Conservation (phyloP, 495 filamentous ascomycete genomes). For the Cairneyella variabilis region DNA sequence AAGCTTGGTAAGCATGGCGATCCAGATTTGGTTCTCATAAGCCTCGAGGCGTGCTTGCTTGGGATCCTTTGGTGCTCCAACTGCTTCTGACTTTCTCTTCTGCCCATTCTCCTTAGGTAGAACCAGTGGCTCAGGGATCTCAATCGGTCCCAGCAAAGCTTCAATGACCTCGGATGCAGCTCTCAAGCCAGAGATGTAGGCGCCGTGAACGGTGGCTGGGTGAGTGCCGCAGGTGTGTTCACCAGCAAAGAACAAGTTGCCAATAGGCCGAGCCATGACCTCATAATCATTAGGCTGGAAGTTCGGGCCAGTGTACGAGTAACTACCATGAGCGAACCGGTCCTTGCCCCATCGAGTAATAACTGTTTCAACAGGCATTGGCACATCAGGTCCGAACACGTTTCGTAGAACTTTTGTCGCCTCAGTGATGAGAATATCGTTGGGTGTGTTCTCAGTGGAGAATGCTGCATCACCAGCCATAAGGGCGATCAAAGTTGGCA, state of each 20-base stretch:
- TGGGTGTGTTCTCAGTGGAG: slow-evolving; percentile 71
- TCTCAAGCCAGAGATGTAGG: slow-evolving; percentile 88
- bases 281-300: slow-evolving; percentile 89
- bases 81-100: slow-evolving; percentile 49
- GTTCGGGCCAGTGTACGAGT: slow-evolving; percentile 83
- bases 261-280: slow-evolving; percentile 77
- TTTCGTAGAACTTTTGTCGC: slow-evolving; percentile 68
- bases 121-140: slow-evolving; percentile 70
- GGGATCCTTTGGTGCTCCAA: slow-evolving; percentile 32
- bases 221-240: slow-evolving; percentile 95
- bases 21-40: slow-evolving; percentile 71
- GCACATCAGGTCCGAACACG: slow-evolving; percentile 54
- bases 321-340: slow-evolving; percentile 83
- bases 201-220: slow-evolving; percentile 94
- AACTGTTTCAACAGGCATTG: slow-evolving; percentile 78
- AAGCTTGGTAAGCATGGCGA: slow-evolving; percentile 61
- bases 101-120: slow-evolving; percentile 51
- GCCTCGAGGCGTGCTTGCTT: slow-evolving; percentile 55
- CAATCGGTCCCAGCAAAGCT: slow-evolving; percentile 73
- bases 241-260: slow-evolving; percentile 92
- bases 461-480: slow-evolving; percentile 97
- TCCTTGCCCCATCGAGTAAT: slow-evolving; percentile 93
- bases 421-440: slow-evolving; percentile 72
- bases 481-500: slow-evolving; percentile 82
- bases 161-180: slow-evolving; percentile 83